Evolutionary conservation across 139 green algal genomes (phyloP).

Genomic region (Auxenochlorella pyrenoidosa): DNA sequence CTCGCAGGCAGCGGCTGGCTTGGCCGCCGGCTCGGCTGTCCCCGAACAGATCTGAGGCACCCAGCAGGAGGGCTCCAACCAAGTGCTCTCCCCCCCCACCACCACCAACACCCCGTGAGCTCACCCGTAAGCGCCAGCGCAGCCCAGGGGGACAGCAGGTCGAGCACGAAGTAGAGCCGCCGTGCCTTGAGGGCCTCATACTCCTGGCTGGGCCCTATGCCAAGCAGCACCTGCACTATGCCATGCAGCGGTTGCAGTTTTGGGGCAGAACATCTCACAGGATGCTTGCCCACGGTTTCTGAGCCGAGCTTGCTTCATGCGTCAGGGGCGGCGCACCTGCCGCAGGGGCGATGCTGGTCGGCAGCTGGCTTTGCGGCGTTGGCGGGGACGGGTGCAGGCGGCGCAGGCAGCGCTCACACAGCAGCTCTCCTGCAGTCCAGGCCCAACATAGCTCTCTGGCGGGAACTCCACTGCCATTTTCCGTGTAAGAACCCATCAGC

Average conservation of each 20-base stretch:
- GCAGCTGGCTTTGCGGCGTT: neutral
- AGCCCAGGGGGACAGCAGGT: conserved; percentile 24
- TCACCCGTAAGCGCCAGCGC: neutral
- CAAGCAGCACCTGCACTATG: conserved; percentile 25
- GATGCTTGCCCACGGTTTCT: too few species aligned
- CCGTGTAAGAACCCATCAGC: neutral
- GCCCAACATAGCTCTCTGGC: neutral
- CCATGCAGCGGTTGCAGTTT: neutral
- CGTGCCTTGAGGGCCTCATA: neutral
- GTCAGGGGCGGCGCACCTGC: too few species aligned
- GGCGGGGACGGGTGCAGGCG: neutral
- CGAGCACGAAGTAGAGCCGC: conserved; percentile 9
- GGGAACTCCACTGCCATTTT: neutral
- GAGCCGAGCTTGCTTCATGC: too few species aligned
- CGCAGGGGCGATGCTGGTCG: neutral
- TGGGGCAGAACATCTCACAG: too few species aligned
- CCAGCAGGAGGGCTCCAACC: neutral
- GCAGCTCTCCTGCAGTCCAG: neutral
- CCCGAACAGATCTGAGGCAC: too few species aligned
- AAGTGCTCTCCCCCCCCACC: neutral
- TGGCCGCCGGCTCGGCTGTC: too few species aligned
- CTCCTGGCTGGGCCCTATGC: neutral
- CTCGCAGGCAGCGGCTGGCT: too few species aligned
- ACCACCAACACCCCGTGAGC: too few species aligned
- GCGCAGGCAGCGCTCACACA: neutral